A percentile compares a stretch with the other conserved stretches of the same genome.
Conservation (phyloP, 371 early-diverging fungal genomes). For the Nematocida minor region DNA sequence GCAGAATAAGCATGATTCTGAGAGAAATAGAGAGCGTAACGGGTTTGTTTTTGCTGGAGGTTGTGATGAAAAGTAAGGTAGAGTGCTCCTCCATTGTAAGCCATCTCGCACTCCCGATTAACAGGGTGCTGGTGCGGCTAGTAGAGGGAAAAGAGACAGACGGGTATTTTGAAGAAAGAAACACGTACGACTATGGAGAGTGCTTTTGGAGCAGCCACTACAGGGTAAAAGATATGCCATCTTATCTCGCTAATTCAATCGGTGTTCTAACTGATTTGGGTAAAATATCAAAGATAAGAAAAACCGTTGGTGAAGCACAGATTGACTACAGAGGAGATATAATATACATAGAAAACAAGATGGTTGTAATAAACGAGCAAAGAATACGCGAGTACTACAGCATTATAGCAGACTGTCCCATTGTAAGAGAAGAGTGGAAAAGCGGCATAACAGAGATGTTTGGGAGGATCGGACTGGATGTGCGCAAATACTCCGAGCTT, state of each 20-base stretch:
- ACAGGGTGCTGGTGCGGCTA: not conserved
- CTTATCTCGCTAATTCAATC: not conserved
- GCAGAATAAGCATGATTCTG: not conserved
- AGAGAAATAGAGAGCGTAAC: not conserved
- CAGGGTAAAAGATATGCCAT: not conserved
- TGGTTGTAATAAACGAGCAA: not conserved
- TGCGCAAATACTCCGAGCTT: conserved; percentile 4
- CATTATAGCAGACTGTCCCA: not conserved
- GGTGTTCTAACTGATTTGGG: not conserved
- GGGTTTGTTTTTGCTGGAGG: not conserved
- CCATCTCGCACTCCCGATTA: not conserved
- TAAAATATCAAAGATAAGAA: conserved; percentile 32
- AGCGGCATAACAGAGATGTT: not conserved
- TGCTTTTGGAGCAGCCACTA: conserved; percentile 48
- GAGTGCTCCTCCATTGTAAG: not conserved
- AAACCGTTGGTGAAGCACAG: not conserved
- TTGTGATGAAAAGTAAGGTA: not conserved
- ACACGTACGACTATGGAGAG: conserved; percentile 17
- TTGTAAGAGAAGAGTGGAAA: not conserved
- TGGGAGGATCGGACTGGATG: conserved; percentile 12
- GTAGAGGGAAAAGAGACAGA: not conserved
- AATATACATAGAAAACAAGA: not conserved
- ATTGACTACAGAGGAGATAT: not conserved
- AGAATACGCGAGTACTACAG: not conserved
- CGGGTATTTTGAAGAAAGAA: conserved; percentile 31